phyloP scores from a whole-genome alignment of 2,329 filamentous ascomycete genomes.

The Byssothecium circinans region DNA sequence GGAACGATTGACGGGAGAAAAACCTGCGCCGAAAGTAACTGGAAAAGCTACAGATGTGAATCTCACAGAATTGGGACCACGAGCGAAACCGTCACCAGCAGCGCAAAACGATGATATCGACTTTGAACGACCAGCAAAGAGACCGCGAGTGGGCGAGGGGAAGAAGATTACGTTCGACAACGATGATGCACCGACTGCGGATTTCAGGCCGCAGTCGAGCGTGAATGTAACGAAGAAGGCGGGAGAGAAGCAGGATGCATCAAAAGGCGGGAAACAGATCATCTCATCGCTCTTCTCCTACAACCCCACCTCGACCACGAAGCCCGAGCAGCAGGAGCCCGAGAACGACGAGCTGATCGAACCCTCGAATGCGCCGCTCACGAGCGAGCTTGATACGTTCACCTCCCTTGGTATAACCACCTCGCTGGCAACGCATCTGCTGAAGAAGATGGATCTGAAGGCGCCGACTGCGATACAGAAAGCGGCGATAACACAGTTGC shows the following conservation, averaged over 20 bases:
- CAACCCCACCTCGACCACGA: constrained; percentile 75
- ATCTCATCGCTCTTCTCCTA: constrained; percentile 91
- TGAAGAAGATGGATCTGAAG: constrained; percentile 83
- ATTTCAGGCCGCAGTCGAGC: constrained; percentile 37
- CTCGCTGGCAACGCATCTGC: constrained; percentile 77
- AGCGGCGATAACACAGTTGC: constrained; percentile 77
- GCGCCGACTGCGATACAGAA: constrained; percentile 94
- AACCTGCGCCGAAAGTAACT: constrained; percentile 13
- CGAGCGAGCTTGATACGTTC: constrained; percentile 82
- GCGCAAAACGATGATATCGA: constrained; percentile 14
- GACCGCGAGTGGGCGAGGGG: constrained; percentile 42
- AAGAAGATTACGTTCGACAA: constrained; percentile 28
- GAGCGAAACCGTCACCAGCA: constrained; percentile 18
- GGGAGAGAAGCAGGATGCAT: constrained; percentile 37
- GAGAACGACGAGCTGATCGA: constrained; percentile 56
- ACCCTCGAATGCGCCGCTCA: constrained; percentile 88
- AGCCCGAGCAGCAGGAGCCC: constrained; percentile 53
- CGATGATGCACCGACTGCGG: constrained; percentile 13
- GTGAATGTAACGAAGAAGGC: constrained; percentile 28
- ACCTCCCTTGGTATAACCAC: constrained; percentile 81
- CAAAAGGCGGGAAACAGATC: constrained; percentile 60
- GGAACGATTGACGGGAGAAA: constrained; percentile 34
- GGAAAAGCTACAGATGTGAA: constrained; percentile 33
- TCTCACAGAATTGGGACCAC: constrained; percentile 30
- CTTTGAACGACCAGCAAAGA: constrained; percentile 35